Base-by-base conservation (phyloP, 106 monocot species). In the Dactylorhiza incarnata region DNA sequence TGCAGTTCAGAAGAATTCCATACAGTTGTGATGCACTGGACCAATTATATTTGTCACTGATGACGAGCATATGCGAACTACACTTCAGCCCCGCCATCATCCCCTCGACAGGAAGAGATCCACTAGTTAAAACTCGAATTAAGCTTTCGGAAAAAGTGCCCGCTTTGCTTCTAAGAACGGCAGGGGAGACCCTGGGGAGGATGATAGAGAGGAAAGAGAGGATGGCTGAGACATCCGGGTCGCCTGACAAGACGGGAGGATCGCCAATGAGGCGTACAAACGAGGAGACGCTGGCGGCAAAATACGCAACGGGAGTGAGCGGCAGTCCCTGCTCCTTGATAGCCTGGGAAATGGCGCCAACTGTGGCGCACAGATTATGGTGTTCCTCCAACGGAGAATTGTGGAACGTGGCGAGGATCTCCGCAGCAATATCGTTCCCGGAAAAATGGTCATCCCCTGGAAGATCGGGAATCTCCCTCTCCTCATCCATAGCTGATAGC, bases 261-360 rank as follows among this genome's bases (percentile, higher is more conserved):
- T 90, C 84, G 47, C 73, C 84, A 4, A 82, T 85, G 67, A 90
- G 81, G 19, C 80, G 77, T 14, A 80, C 75, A 75, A 99, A 86
- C 46, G 94, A 79, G 48, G 94, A 79, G 44, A 76, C 55, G 47
- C 86, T 65, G 74, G 94, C 99, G 46, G 76, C 89, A 79, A 94
- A 99, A 82, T 88, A 99, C 52, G 99, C 81, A 24, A 87, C 88
- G 58, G 99, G 94, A 16, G 79, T 85, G 37, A 82, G 88, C 24
- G 92, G 70, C 20, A 92, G 67, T 0, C 81, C 68, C 48, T 88
- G 81, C 56, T 90, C 92, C 62, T 84, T 91, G 15, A 99, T 83
- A 54, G 92, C 78, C 73, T 92, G 91, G 66, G 89, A 65, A 48
- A 94, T 90, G 74, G 86, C 86, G 45, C 84, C 94, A 10, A 86